Percentiles rank a stretch among this genome's conserved stretches.
Conservation (phyloP, 768 basidiomycete genomes). For the Xerocomellus intermedius region DNA sequence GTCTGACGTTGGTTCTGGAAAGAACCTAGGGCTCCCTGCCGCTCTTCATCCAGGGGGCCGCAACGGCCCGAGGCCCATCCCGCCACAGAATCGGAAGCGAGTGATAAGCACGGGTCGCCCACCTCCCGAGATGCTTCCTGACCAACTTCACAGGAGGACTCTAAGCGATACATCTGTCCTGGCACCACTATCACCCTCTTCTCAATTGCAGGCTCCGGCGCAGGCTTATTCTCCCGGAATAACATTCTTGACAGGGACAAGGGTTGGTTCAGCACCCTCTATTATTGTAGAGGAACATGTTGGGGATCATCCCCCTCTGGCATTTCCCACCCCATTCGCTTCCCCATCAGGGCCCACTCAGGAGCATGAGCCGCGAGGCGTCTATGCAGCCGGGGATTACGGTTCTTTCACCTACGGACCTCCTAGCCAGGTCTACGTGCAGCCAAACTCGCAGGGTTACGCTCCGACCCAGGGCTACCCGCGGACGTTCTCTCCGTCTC, state of each 20-base stretch:
- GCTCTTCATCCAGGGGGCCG: constrained; percentile 43
- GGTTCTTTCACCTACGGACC: constrained; percentile 1
- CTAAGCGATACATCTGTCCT: constrained; percentile 15
- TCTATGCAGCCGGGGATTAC: background rate
- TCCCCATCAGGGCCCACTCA: background rate
- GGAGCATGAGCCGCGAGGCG: background rate
- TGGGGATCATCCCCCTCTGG: background rate
- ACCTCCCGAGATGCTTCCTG: constrained; percentile 9
- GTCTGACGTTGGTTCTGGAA: constrained; percentile 23
- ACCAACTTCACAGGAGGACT: constrained; percentile 6
- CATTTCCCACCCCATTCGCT: constrained; percentile 6
- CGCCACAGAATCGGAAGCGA: constrained; percentile 12
- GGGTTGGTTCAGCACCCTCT: constrained; percentile 13
- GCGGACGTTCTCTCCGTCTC: constrained; percentile 8
- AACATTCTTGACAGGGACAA: background rate
- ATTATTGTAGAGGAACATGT: constrained; percentile 16
- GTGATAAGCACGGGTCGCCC: constrained; percentile 7
- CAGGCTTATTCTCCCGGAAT: constrained; percentile 7
- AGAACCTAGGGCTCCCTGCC: constrained; percentile 33
- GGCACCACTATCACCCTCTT: background rate
- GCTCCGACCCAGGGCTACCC: constrained; percentile 2
- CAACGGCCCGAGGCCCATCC: constrained; percentile 19
- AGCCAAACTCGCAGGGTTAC: constrained; percentile 12
- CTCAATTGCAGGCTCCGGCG: constrained; percentile 5
- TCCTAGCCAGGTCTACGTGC: constrained; percentile 10